Evolutionary conservation across 805 yeast genomes (phyloP).

Genomic region (Metschnikowia matae): DNA sequence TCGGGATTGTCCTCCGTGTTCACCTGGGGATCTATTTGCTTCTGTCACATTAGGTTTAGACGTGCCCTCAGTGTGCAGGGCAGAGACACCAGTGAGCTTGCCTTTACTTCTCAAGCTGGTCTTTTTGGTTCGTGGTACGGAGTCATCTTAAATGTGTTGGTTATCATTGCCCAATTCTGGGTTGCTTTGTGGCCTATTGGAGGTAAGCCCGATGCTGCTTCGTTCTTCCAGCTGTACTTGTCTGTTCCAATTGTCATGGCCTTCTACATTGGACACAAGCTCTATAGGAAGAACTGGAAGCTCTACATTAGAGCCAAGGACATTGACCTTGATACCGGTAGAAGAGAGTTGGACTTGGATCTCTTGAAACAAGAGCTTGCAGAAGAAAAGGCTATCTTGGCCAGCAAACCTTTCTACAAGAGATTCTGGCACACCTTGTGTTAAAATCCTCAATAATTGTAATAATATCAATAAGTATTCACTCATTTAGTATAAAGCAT

Average conservation of each 20-base stretch:
- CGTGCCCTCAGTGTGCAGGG: slow-evolving; percentile 21
- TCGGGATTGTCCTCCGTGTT: slow-evolving; percentile 25
- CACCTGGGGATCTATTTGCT: slow-evolving; percentile 28
- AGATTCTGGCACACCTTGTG: slow-evolving; percentile 59
- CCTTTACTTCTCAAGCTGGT: slow-evolving; percentile 51
- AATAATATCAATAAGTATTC: no score
- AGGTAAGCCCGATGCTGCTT: slow-evolving; percentile 13
- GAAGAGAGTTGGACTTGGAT: slow-evolving; percentile 38
- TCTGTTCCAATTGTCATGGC: slow-evolving; percentile 59
- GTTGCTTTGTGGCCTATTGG: slow-evolving; percentile 60
- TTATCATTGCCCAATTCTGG: slow-evolving; percentile 61
- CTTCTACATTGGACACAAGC: slow-evolving; percentile 55
- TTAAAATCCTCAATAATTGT: slow-evolving; percentile 19
- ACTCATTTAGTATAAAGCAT: no score
- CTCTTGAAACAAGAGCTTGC: slow-evolving; percentile 43
- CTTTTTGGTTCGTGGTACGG: slow-evolving; percentile 52
- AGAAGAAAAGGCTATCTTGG: slow-evolving; percentile 52
- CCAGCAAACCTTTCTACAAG: slow-evolving; percentile 42
- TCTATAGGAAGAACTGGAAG: slow-evolving; percentile 41
- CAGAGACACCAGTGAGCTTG: slow-evolving; percentile 40
- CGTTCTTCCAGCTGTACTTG: slow-evolving; percentile 63
- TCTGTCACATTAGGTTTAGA: slow-evolving; percentile 26
- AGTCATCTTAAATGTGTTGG: slow-evolving; percentile 43
- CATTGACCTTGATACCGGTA: slow-evolving; percentile 36
- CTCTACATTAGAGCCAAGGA: slow-evolving; percentile 29